These are phyloP conservation scores for Geosmithia putterillii DNA, from an alignment of 2,329 filamentous ascomycete genomes.

Conservation along the genomic window DNA sequence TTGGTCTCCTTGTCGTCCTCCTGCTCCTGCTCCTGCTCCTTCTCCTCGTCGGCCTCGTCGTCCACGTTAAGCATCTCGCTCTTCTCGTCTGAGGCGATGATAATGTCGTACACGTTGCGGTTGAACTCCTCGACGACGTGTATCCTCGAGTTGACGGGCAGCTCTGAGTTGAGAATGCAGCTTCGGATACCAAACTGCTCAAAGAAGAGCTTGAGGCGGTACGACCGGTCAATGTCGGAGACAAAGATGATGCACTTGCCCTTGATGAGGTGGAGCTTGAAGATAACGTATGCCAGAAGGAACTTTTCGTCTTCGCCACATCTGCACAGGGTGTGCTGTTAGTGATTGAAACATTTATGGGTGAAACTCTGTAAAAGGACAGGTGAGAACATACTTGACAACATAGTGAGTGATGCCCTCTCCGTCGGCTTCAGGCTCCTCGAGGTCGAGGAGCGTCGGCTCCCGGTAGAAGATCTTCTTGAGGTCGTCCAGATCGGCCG, in stretches of 20 bases:
- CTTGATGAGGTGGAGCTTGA: slow-evolving; percentile 87
- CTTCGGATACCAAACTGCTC: slow-evolving; percentile 95
- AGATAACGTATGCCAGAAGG: slow-evolving; percentile 81
- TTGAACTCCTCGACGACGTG: slow-evolving; percentile 98
- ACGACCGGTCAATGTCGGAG: slow-evolving; percentile 75
- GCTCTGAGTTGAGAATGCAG: slow-evolving; percentile 85
- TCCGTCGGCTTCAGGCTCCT: slow-evolving; percentile 67
- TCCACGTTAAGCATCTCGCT: slow-evolving; percentile 55
- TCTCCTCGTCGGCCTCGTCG: slow-evolving; percentile 21
- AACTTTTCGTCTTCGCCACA: slow-evolving; percentile 98
- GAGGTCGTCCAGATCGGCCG: slow-evolving; percentile 72
- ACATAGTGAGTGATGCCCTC: slow-evolving; percentile 76
- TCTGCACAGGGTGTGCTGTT: slow-evolving; percentile 20
- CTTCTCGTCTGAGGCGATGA: slow-evolving; percentile 82
- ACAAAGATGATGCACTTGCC: slow-evolving; percentile 71
- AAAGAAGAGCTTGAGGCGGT: slow-evolving; percentile 85
- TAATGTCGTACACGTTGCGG: slow-evolving; percentile 91
- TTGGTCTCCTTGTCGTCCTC: slow-evolving; percentile 7
- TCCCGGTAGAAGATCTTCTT: slow-evolving; percentile 71
- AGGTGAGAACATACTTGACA: slow-evolving; percentile 52
- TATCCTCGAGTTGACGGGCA: slow-evolving; percentile 84
- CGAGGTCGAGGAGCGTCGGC: slow-evolving; percentile 68
- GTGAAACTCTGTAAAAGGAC: too few species aligned
- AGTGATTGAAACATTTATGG: not conserved
- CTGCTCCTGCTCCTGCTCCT: slow-evolving; percentile 6